These are phyloP conservation scores for Myriosclerotinia scirpicola DNA, from an alignment of 2,329 filamentous ascomycete species.

Conservation along the genomic window DNA sequence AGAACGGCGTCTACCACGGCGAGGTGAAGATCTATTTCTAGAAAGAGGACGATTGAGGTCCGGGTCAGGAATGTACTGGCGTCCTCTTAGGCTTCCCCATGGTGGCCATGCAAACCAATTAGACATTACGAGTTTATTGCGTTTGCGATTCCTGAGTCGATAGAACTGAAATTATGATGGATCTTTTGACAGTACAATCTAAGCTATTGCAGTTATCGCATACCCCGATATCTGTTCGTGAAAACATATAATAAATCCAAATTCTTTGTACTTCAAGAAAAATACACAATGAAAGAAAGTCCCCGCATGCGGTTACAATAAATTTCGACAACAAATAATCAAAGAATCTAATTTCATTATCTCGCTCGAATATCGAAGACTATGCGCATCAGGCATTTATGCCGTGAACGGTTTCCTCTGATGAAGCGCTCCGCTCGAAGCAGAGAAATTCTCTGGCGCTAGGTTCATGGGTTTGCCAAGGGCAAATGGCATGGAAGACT, in stretches of 20 bases:
- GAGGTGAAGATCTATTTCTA: background rate
- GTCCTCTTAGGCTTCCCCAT: background rate
- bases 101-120: slow-evolving; percentile 4
- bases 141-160: background rate
- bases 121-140: background rate
- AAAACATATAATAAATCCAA: slow-evolving; percentile 10
- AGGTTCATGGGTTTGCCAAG: background rate
- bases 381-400: background rate
- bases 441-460: background rate
- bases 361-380: background rate
- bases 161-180: background rate
- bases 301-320: slow-evolving; percentile 17
- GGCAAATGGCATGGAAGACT: rapidly evolving
- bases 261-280: slow-evolving; percentile 1
- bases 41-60: too few relatives aligned
- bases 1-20: background rate
- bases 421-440: background rate
- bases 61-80: too few relatives aligned
- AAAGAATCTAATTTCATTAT: background rate
- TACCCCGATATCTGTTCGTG: too few relatives aligned
- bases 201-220: background rate
- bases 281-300: slow-evolving; percentile 3
- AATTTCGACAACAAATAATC: background rate
- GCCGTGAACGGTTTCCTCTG: background rate
- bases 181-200: background rate